Conservation (phyloP, 345 rosid genomes). For the Hirschfeldia incana region DNA sequence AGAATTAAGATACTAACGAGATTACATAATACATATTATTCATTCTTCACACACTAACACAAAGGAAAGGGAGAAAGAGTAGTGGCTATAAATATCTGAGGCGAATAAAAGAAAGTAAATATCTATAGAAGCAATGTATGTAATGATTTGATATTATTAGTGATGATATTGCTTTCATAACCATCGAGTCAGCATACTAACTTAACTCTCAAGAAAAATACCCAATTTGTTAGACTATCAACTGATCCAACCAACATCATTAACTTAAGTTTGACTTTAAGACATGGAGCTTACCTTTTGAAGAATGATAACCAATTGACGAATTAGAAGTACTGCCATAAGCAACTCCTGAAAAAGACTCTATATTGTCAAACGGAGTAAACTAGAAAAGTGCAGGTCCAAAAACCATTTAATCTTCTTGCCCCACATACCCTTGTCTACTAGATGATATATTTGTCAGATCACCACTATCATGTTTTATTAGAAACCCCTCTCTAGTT, state of each 20-base stretch:
- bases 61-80: neutral
- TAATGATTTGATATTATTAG: constrained; percentile 1
- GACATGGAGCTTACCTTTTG: constrained; percentile 73
- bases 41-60: constrained; percentile 8
- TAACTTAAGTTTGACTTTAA: constrained; percentile 21
- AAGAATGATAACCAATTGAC: constrained; percentile 79
- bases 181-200: constrained; percentile 24
- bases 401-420: constrained; percentile 5
- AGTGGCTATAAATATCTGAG: constrained; percentile 10
- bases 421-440: constrained; percentile 2
- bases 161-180: neutral
- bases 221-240: neutral
- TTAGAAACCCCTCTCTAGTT: constrained; percentile 6
- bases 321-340: constrained; percentile 78
- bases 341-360: constrained; percentile 87
- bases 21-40: neutral
- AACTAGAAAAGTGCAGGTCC: constrained; percentile 19
- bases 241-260: constrained; percentile 13
- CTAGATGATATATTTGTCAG: constrained; percentile 2
- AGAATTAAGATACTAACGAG: neutral
- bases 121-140: constrained; percentile 1
- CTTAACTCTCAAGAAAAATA: constrained; percentile 7
- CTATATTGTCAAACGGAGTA: constrained; percentile 49
- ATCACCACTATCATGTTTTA: constrained; percentile 7
- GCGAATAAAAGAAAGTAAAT: neutral